Conservation (phyloP, 140 eudicot genomes). For the Bidens hawaiensis region DNA sequence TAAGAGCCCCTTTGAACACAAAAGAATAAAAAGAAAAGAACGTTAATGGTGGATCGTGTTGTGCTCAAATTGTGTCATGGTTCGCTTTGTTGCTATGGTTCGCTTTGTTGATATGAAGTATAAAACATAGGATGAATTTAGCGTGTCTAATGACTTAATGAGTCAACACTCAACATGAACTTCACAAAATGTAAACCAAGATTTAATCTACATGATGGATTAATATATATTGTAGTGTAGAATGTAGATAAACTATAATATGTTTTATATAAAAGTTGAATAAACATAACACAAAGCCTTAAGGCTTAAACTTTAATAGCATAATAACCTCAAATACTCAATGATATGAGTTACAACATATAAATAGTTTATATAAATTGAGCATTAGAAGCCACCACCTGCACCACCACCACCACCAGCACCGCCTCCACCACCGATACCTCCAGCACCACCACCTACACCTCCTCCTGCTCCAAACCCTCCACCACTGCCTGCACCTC, state of each 20-base stretch:
- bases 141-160: no score
- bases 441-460: conserved; percentile 26
- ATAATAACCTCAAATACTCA: neutral
- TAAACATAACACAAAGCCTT: neutral
- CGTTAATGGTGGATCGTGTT: neutral
- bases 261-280: neutral
- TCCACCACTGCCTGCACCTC: conserved; percentile 31
- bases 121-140: no score
- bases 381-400: conserved; percentile 19
- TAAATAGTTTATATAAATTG: neutral
- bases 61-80: neutral
- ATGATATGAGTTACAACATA: neutral
- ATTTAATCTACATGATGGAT: neutral
- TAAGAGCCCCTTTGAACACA: neutral
- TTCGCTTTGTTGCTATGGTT: neutral
- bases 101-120: no score
- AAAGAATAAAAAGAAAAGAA: neutral
- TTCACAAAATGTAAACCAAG: no score
- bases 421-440: conserved; percentile 35
- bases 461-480: conserved; percentile 27
- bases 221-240: neutral
- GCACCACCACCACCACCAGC: conserved; percentile 38
- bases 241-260: neutral
- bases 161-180: no score
- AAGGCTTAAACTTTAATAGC: neutral